Evolutionary conservation across 179 eudicot species (phyloP), one percentile per base, ranked within the genome.

Genomic region (Heliamphora pulchella): DNA sequence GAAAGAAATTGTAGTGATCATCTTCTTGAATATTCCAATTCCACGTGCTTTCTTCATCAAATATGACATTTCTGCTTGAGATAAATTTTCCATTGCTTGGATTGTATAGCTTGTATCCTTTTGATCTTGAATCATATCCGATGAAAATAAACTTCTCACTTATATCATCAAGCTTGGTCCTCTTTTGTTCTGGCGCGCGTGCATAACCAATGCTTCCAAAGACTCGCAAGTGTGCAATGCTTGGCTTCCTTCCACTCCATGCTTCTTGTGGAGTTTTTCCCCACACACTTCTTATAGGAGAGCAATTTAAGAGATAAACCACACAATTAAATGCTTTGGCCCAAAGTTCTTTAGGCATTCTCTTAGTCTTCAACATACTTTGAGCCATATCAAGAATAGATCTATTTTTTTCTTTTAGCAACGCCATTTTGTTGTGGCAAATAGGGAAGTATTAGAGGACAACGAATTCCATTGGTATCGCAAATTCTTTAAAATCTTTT

Each of bases 301-400:
- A 22, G 5, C 5, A 43, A 31, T 39, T 66, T 3, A 3, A 71
- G 1, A 44, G 47, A 2, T 62, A 62, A 39, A 62, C 20, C 4
- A 17, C 71, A 77, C 70, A 77, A 63, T 47, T 71, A 77, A 77
- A 43, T 9, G 71, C 71, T 47, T 77, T 10, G 0, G 70, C 17
- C 57, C 39, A 77, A 46, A 61, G 63, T 11, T 62, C 71, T 20
- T 77, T 77, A 1, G 79, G 79, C 70, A 77, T 46, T 2, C 53
- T 18, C 63, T 78, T 20, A 2, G 31, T 64, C 31, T 78, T 48
- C 3, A 18, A 46, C 17, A 44, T 59, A 13, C 79, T 47, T 2
- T 0, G 15, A 9, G 72, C 58, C 67, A 17, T 46, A 46, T 46
- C 44, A 4, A 77, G 71, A 31, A 77, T 47, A 0, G 73, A 15